Evolutionary conservation across 1,139 yeast species (phyloP), one percentile per base, ranked within the genome.

Genomic region (Nakaseomyces uthaithaninus): DNA sequence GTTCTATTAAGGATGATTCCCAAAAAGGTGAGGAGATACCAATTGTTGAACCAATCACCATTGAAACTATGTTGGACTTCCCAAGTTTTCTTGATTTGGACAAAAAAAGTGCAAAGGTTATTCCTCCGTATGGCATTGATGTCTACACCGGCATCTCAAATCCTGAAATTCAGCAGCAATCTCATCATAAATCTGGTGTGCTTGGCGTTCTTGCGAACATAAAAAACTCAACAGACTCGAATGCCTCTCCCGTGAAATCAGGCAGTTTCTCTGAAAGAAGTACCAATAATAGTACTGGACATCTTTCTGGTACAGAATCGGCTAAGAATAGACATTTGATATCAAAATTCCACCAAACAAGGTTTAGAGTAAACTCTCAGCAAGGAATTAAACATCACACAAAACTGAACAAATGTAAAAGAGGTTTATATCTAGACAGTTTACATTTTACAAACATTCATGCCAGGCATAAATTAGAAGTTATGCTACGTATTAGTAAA

Each of bases 401-500:
- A 11, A 50, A 49, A 19, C 41, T 55, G 27, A 58, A 57, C 36
- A 51, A 46, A 26, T 50, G 62, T 2, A 59, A 55, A 30, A 55
- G 66, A 27, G 68, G 74, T 6, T 57, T 77, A 26, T 74, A 78
- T 46, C 85, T 95, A 0, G 94, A 86, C 55, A 65, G 71, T 24
- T 68, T 79, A 14, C 76, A 79, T 52, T 81, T 74, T 52, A 72
- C 81, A 35, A 84, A 80, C 53, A 72, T 87, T 39, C 77, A 75
- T 46, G 71, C 85, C 20, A 71, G 73, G 50, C 96, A 87, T 60
- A 69, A 94, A 42, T 65, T 87, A 38, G 94, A 85, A 53, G 74
- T 86, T 4, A 77, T 86, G 52, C 72, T 87, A 50, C 67, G 95
- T 43, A 80, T 87, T 26, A 80, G 94, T 23, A 80, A 78, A 51